Evolutionary conservation across 257 asterid species (phyloP).

Genomic region (Knoxia roxburghii): DNA sequence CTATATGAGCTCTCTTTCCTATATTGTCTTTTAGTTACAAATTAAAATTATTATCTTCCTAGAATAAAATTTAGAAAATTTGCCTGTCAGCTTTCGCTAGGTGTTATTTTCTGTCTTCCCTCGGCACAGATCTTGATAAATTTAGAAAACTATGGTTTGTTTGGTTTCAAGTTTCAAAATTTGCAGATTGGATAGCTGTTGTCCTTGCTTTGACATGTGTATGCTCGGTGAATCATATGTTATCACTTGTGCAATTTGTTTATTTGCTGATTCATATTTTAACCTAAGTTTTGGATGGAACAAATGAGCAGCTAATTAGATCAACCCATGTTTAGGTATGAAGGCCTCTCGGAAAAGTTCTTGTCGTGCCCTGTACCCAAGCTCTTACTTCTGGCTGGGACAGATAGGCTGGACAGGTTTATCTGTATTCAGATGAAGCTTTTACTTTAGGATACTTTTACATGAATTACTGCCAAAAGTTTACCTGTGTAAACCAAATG

Average conservation of each 20-base stretch:
- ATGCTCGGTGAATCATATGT: background rate
- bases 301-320: background rate
- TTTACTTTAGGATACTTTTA: background rate
- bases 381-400: constrained; percentile 93
- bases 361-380: constrained; percentile 81
- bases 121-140: background rate
- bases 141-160: background rate
- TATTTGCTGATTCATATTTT: background rate
- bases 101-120: background rate
- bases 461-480: background rate
- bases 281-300: constrained; percentile 2
- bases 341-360: constrained; percentile 92
- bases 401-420: constrained; percentile 96
- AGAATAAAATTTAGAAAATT: background rate
- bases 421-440: constrained; percentile 10
- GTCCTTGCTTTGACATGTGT: background rate
- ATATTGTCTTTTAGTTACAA: background rate
- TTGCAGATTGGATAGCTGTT: constrained; percentile 1
- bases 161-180: constrained; percentile 3
- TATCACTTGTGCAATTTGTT: background rate
- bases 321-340: constrained; percentile 63
- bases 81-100: background rate
- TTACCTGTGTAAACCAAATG: background rate
- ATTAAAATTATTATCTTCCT: background rate
- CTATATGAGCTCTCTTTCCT: background rate